A percentile compares a stretch with the other conserved stretches of the same genome.
These are phyloP conservation scores for Linanthus parryae DNA, from an alignment of 148 eudicot genomes.

Conservation along the genomic window DNA sequence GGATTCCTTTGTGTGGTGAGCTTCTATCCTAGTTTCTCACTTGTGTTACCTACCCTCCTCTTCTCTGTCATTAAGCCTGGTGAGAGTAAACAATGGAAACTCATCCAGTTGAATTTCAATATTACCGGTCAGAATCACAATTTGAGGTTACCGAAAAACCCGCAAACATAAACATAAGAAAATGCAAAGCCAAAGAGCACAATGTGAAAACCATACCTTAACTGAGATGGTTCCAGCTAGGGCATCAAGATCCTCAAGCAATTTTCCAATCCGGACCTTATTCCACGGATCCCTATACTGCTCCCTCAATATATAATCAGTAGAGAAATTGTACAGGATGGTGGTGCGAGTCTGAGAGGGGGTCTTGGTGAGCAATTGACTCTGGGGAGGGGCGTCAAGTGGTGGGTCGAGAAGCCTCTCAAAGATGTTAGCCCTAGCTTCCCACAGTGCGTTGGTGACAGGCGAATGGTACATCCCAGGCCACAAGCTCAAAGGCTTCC, in stretches of 20 bases:
- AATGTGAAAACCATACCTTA: constrained; percentile 37
- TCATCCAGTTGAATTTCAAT: no score
- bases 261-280: constrained; percentile 85
- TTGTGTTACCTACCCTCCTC: no score
- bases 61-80: no score
- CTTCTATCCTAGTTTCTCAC: no score
- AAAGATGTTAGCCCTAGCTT: constrained; percentile 66
- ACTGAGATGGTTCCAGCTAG: constrained; percentile 98
- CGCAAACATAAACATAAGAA: no score
- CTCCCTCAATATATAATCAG: constrained; percentile 76
- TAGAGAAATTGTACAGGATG: constrained; percentile 67
- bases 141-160: no score
- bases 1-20: no score
- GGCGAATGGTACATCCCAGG: constrained; percentile 99
- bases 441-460: constrained; percentile 93
- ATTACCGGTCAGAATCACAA: no score
- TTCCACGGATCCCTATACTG: constrained; percentile 97
- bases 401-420: constrained; percentile 69
- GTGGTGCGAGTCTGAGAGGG: constrained; percentile 65
- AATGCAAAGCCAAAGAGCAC: no score
- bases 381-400: constrained; percentile 70
- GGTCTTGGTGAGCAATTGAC: constrained; percentile 48
- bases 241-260: constrained; percentile 99
- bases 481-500: constrained; percentile 77
- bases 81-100: no score